These are phyloP conservation scores for Pestalotiopsis sp. DNA, from an alignment of 2,329 filamentous ascomycete genomes.

Conservation along the genomic window DNA sequence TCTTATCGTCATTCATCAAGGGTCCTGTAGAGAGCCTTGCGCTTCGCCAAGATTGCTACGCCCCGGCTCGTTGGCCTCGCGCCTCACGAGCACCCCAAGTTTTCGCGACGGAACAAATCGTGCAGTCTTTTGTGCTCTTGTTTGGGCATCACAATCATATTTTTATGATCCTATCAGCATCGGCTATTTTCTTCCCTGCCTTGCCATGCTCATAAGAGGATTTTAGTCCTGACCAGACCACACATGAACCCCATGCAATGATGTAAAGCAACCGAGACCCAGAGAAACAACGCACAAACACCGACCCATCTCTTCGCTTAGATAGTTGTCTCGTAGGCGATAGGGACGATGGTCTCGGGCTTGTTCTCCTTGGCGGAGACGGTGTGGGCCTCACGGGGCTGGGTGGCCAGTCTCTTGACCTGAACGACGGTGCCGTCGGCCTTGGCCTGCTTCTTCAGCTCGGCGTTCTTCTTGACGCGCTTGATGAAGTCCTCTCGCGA, in stretches of 20 bases:
- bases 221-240: constrained; percentile 12
- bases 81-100: background rate
- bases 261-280: constrained; percentile 13
- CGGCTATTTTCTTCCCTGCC: constrained; percentile 9
- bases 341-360: constrained; percentile 87
- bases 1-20: background rate
- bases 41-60: background rate
- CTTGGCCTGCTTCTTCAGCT: constrained; percentile 91
- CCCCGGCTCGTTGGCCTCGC: background rate
- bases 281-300: constrained; percentile 11
- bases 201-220: constrained; percentile 13
- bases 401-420: constrained; percentile 86
- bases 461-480: constrained; percentile 95
- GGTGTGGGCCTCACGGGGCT: constrained; percentile 78
- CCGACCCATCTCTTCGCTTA: constrained; percentile 44
- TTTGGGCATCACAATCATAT: constrained; percentile 13
- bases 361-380: constrained; percentile 79
- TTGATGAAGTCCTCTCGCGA: constrained; percentile 95
- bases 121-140: background rate
- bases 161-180: constrained; percentile 13
- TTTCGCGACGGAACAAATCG: background rate
- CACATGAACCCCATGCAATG: constrained; percentile 12
- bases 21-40: background rate
- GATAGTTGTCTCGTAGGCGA: constrained; percentile 98
- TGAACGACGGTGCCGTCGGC: constrained; percentile 81